Conservation (phyloP, 1,284 basidiomycete genomes). For the Phellinidium pouzarii region DNA sequence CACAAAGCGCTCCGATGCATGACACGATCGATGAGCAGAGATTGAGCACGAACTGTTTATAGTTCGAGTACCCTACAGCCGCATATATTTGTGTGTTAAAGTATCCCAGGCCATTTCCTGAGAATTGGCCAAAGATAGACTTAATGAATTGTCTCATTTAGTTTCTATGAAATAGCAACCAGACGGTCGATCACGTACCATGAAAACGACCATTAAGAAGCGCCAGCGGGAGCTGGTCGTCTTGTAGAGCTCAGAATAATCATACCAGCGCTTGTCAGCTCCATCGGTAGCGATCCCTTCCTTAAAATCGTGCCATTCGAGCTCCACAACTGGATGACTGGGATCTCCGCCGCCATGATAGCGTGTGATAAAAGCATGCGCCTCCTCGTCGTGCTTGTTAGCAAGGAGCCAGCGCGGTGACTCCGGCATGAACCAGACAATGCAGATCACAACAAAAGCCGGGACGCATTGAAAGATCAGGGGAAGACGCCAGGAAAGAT, state of each 20-base stretch:
- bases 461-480: constrained; percentile 50
- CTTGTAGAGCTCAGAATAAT: constrained; percentile 42
- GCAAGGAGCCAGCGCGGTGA: constrained; percentile 59
- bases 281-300: constrained; percentile 46
- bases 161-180: background rate
- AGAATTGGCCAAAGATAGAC: constrained; percentile 50
- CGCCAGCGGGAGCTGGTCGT: constrained; percentile 42
- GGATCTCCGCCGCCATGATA: constrained; percentile 46
- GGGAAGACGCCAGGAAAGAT: constrained; percentile 53
- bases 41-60: constrained; percentile 46
- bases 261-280: constrained; percentile 59
- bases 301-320: constrained; percentile 54
- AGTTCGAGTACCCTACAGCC: constrained; percentile 20
- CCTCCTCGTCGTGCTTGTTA: constrained; percentile 43
- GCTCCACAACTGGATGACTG: constrained; percentile 39
- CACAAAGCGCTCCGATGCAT: constrained; percentile 42
- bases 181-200: constrained; percentile 23
- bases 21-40: constrained; percentile 49
- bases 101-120: constrained; percentile 43
- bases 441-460: constrained; percentile 39
- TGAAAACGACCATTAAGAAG: constrained; percentile 41
- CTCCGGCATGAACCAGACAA: constrained; percentile 49
- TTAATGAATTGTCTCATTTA: background rate
- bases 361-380: constrained; percentile 39
- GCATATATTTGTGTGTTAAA: constrained; percentile 28